Base-by-base conservation (phyloP, 2,329 filamentous ascomycete species). In the Rhynchosporium graminicola region DNA sequence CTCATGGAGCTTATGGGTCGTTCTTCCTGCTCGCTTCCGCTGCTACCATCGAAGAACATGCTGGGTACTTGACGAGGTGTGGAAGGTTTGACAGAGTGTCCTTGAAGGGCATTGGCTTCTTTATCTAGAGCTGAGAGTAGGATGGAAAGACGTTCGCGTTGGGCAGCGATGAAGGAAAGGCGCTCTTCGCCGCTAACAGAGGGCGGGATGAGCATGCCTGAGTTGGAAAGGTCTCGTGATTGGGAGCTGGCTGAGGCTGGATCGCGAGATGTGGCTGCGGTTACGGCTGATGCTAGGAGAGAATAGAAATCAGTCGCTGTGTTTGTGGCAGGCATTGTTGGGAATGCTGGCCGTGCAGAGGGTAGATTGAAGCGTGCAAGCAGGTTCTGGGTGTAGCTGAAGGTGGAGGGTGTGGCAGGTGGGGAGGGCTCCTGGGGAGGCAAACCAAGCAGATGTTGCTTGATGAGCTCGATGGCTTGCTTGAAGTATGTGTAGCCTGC, bases 281-380 rank as follows among this genome's bases (percentile, higher is more conserved):
- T 80, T 46, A 96, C 83, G 15, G 90, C 91, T 26, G 87, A 87
- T 45, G 90, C 87, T 15, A 98, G 82, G 42, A 96, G 77, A 64
- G 83, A 87, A 75, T 92, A 95, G 73, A 97, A 87, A 71, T 97
- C 92, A 54, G 77, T 76, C 10, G 80, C 80, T 0, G 77, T 73
- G 64, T 77, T 75, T 60, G 80, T 78, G 69, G 65, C 60, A 33
- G 66, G 63, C 45, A 61, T 65, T 3, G 66, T 60, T 62, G 69
- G 69, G 57, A 77, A 77, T 52, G 81, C 77, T 74, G 85, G 84
- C 59, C 87, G 78, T 3, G 90, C 87, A 45, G 84, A 79, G 12
- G 94, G 92, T 69, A 97, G 84, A 74, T 87, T 91, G 79, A 98
- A 97, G 65, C 93, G 86, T 48, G 90, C 89, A 63, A 97, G 87